Percentiles rank a stretch among this genome's conserved stretches.
These are phyloP conservation scores for Hemisphaericaspora xylofermentans DNA, from an alignment of 1,139 yeast species.

Conservation along the genomic window DNA sequence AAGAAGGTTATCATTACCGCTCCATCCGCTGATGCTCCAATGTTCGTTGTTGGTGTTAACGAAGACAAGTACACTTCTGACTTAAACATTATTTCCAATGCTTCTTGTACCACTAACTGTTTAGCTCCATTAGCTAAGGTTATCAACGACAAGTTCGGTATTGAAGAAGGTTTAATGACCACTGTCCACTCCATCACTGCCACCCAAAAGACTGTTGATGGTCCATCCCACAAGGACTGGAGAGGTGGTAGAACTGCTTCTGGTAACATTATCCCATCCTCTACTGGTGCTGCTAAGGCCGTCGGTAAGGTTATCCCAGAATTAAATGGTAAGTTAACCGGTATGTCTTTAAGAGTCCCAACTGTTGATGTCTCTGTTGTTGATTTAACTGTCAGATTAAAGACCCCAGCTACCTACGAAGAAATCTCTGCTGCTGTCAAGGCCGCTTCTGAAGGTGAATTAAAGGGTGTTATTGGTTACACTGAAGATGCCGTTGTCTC, in stretches of 20 bases:
- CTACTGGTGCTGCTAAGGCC: conserved; percentile 93
- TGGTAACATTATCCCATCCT: conserved; percentile 85
- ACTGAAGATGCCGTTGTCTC: conserved; percentile 87
- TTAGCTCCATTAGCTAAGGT: conserved; percentile 87
- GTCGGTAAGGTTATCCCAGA: conserved; percentile 89
- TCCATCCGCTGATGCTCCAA: conserved; percentile 85
- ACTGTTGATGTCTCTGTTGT: conserved; percentile 79
- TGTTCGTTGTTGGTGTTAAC: conserved; percentile 86
- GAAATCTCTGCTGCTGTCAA: conserved; percentile 73
- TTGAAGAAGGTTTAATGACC: conserved; percentile 88
- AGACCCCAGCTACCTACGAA: conserved; percentile 69
- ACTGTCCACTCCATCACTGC: conserved; percentile 90
- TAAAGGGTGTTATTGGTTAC: conserved; percentile 79
- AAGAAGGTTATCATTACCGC: conserved; percentile 88
- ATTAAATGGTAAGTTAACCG: conserved; percentile 85
- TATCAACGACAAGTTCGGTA: conserved; percentile 74
- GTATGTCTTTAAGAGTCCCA: conserved; percentile 87
- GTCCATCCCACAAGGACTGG: conserved; percentile 94
- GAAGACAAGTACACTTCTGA: conserved; percentile 69
- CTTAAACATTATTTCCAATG: conserved; percentile 74
- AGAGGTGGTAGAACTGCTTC: conserved; percentile 93
- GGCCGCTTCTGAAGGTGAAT: conserved; percentile 65
- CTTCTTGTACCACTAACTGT: conserved; percentile 91
- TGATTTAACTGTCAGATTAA: conserved; percentile 51
- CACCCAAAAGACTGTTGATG: conserved; percentile 88